A percentile compares a stretch with the other conserved stretches of the same genome.
These are phyloP conservation scores for Ocimum tenuiflorum DNA, from an alignment of 257 asterid genomes.

Conservation along the genomic window DNA sequence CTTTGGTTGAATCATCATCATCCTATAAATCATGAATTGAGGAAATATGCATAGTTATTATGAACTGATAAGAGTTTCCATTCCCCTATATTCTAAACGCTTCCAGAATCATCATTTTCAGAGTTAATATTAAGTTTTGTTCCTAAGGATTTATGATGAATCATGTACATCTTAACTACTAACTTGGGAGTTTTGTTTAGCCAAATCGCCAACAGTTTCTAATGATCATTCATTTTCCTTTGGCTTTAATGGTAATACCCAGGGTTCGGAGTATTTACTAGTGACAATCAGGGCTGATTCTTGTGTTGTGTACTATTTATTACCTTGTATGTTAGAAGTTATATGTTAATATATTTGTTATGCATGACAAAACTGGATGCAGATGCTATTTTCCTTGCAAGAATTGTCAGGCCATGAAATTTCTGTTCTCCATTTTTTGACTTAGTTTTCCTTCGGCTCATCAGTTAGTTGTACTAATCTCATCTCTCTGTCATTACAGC, in stretches of 20 bases:
- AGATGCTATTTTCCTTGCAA: not conserved
- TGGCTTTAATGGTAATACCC: constrained; percentile 8
- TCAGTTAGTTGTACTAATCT: constrained; percentile 10
- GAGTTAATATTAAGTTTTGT: constrained; percentile 3
- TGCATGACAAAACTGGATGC: not conserved
- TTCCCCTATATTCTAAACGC: no score
- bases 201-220: not conserved
- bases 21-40: constrained; percentile 7
- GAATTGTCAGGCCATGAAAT: not conserved
- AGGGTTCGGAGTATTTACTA: not conserved
- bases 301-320: not conserved
- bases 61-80: constrained; percentile 1
- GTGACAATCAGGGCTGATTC: not conserved
- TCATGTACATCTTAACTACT: not conserved
- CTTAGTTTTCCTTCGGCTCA: constrained; percentile 10
- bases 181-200: not conserved
- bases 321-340: constrained; percentile 5
- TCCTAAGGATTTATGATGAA: constrained; percentile 5
- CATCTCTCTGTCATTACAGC: constrained; percentile 35
- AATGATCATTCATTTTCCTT: not conserved
- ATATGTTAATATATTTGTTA: not conserved
- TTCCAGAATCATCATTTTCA: not conserved
- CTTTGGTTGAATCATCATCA: constrained; percentile 11
- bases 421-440: not conserved
- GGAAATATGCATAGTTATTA: not conserved